Conservation (phyloP, 306 rosid genomes). For the Cicer pinnatifidum region DNA sequence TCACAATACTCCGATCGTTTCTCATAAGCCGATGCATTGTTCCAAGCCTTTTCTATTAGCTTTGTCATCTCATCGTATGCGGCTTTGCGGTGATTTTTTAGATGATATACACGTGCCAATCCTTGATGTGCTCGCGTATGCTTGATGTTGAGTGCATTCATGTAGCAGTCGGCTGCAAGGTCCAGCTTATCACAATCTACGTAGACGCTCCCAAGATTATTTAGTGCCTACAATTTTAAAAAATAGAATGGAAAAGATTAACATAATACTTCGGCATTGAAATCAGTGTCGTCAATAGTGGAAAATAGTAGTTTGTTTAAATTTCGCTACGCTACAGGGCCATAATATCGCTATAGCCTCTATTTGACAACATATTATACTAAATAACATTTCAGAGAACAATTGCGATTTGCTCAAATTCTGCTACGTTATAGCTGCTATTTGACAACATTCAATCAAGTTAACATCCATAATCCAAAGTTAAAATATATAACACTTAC, state of each 20-base stretch:
- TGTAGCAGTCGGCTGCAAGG: slow-evolving; percentile 92
- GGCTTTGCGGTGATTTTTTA: slow-evolving; percentile 73
- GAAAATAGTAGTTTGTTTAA: no score
- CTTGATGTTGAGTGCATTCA: slow-evolving; percentile 83
- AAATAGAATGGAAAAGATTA: slow-evolving; percentile 33
- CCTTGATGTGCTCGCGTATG: slow-evolving; percentile 97
- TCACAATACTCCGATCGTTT: slow-evolving; percentile 95
- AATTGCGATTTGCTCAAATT: no score
- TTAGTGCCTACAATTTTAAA: slow-evolving; percentile 68
- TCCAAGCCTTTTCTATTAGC: slow-evolving; percentile 81
- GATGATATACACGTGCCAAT: slow-evolving; percentile 87
- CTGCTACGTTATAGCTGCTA: no score
- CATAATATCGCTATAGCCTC: no score
- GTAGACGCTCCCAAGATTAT: slow-evolving; percentile 85
- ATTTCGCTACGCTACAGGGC: no score
- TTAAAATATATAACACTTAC: slow-evolving; percentile 51
- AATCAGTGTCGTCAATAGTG: neutral
- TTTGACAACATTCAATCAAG: neutral
- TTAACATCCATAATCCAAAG: slow-evolving; percentile 5
- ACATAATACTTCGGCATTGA: slow-evolving; percentile 32
- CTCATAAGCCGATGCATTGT: slow-evolving; percentile 89
- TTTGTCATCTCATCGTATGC: slow-evolving; percentile 97
- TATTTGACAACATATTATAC: no score
- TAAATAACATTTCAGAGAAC: no score
- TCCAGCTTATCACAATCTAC: slow-evolving; percentile 86